Evolutionary conservation across 2,329 filamentous ascomycete genomes (phyloP).

Genomic region (Fusarium tjaetaba): DNA sequence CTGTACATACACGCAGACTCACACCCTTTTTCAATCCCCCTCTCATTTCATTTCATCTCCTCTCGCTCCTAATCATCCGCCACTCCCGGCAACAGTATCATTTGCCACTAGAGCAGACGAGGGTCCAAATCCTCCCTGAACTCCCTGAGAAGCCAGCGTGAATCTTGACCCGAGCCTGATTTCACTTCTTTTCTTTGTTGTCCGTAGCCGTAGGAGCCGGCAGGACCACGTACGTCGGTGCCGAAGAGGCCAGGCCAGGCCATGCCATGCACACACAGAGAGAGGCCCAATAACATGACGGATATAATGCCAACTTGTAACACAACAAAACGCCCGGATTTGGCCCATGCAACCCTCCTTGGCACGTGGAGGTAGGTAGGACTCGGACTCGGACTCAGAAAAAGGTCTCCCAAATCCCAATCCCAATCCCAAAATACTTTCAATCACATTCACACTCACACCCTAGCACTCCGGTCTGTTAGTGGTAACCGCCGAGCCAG

Average conservation of each 20-base stretch:
- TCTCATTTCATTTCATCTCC: background rate
- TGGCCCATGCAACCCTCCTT: conserved; percentile 22
- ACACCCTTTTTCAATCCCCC: background rate
- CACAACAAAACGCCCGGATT: conserved; percentile 9
- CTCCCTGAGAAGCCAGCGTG: background rate
- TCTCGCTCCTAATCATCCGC: background rate
- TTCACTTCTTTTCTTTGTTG: background rate
- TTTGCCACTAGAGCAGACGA: conserved; percentile 1
- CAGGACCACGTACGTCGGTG: conserved; percentile 1
- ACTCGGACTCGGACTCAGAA: background rate
- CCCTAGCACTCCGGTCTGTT: background rate
- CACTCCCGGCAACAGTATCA: background rate
- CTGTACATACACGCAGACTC: background rate
- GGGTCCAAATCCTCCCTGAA: background rate
- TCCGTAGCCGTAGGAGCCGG: conserved; percentile 1
- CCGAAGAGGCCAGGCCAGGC: background rate
- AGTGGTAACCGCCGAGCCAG: conserved; percentile 7
- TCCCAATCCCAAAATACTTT: background rate
- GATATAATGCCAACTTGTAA: conserved; percentile 2
- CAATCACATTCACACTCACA: background rate
- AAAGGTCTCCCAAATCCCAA: background rate
- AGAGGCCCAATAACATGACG: conserved; percentile 13
- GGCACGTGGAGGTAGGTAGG: conserved; percentile 22
- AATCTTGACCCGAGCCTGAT: conserved; percentile 5
- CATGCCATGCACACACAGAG: background rate